Base-by-base conservation (phyloP, 371 early-diverging fungal species). In the Syncephalastrum monosporum region DNA sequence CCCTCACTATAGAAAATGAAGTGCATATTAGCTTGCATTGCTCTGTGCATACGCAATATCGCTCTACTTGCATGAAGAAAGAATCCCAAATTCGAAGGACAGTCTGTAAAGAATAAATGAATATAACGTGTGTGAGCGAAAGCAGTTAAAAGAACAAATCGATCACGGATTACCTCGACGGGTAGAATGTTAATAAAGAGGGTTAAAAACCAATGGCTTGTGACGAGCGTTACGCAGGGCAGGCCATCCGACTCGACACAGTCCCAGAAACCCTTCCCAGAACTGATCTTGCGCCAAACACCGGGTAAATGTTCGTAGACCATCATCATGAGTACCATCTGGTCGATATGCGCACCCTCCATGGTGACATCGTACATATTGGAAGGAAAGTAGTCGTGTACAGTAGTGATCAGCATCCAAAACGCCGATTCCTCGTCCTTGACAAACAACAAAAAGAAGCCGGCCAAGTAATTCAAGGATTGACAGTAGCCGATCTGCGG, bases 401-500 rank as follows among this genome's bases (percentile, higher is more conserved):
- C 82, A 12, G 88, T 83, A 7, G 85, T 85, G 1, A 90, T 83
- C 29, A 94, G 67, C 60, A 84, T 86, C 92, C 92, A 94, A 59
- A 93, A 94, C 5, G 87, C 87, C 13, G 85, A 76, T 47, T 90
- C 88, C 58, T 93, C 94, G 19, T 81, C 69, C n/a, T 83, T 74
- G 66, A 88, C 75, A 50, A 91, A 82, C 5, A 94, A 66, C 14
- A 94, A 71, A 13, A 94, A 76, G 56, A 91, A 74, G 3, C 90
- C 94, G 16, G 79, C 92, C 38, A 94, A 68, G 56, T 90, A 91
- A 55, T 91, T 92, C 61, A 94, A 81, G 4, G 90, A 85, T 66
- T 94, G 93, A 62, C 91, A 90, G 67, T 94, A 94, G 8, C 93
- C 94, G 45, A 93, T 90, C 10, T 83, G 67, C 6, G 87, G 83